These are phyloP conservation scores for Amanita rubescens DNA, from an alignment of 768 basidiomycete genomes.

Conservation along the genomic window DNA sequence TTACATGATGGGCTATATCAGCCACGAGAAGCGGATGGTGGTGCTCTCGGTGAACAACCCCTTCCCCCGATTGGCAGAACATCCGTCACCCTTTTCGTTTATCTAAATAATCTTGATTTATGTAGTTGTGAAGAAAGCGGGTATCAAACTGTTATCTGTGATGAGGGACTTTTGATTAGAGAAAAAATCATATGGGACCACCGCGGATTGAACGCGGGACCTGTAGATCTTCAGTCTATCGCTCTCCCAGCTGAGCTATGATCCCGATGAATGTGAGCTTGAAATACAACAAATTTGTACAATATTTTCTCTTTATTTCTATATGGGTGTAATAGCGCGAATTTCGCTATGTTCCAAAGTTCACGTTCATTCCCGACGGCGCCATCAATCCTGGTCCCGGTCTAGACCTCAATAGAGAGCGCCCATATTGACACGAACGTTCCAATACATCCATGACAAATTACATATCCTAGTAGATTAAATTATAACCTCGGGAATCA, in stretches of 20 bases:
- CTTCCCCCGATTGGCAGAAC: conserved; percentile 69
- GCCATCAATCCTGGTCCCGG: neutral
- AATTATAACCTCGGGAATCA: neutral
- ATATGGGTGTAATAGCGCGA: too few species aligned
- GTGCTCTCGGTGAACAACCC: conserved; percentile 62
- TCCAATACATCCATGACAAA: neutral
- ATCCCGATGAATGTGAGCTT: conserved; percentile 10
- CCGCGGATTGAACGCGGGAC: conserved; percentile 53
- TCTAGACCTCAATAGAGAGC: neutral
- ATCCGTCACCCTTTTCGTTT: conserved; percentile 41
- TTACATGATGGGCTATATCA: conserved; percentile 92
- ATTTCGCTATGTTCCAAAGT: too few species aligned
- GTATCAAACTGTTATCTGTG: neutral
- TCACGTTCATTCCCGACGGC: neutral
- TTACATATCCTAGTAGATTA: neutral
- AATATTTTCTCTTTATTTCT: too few species aligned
- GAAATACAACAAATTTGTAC: neutral
- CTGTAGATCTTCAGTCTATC: conserved; percentile 38
- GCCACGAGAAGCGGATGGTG: conserved; percentile 91
- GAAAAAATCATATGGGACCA: conserved; percentile 32
- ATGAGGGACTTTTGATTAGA: neutral
- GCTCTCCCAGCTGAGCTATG: conserved; percentile 32
- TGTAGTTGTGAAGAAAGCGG: neutral
- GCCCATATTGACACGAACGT: neutral
- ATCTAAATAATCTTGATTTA: neutral